A percentile compares a stretch with the other conserved stretches of the same genome.
These are phyloP conservation scores for Alternaria sp. DNA, from an alignment of 2,329 filamentous ascomycete genomes.

Conservation along the genomic window DNA sequence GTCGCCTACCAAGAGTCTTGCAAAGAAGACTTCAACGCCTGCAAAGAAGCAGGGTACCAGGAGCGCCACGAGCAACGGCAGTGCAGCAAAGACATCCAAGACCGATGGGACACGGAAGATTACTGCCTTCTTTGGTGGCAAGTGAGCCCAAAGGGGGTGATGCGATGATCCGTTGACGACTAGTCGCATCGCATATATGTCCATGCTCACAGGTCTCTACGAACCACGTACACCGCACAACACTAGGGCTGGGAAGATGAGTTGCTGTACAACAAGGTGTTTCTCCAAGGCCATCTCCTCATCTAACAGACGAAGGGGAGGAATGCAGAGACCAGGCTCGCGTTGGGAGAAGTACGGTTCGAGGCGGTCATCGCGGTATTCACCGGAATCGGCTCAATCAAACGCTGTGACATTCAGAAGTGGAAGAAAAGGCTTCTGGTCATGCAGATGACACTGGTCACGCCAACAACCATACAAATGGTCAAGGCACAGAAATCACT, in stretches of 20 bases:
- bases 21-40: constrained; percentile 31
- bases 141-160: constrained; percentile 40
- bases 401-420: neutral
- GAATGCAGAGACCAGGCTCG: no score
- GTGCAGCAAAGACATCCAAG: constrained; percentile 55
- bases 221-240: no score
- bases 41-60: constrained; percentile 56
- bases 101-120: constrained; percentile 64
- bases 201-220: no score
- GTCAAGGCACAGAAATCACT: neutral
- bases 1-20: constrained; percentile 35
- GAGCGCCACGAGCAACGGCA: constrained; percentile 66
- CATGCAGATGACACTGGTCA: no score
- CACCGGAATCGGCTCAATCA: neutral
- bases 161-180: neutral
- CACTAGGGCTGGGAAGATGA: no score
- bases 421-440: neutral
- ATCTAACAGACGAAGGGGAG: no score
- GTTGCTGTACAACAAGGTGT: no score
- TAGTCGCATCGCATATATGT: no score
- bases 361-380: neutral
- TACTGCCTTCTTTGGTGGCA: constrained; percentile 64
- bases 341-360: no score
- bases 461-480: neutral
- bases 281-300: no score